These are phyloP conservation scores for Pholiota molesta DNA, from an alignment of 768 basidiomycete species.

Conservation along the genomic window DNA sequence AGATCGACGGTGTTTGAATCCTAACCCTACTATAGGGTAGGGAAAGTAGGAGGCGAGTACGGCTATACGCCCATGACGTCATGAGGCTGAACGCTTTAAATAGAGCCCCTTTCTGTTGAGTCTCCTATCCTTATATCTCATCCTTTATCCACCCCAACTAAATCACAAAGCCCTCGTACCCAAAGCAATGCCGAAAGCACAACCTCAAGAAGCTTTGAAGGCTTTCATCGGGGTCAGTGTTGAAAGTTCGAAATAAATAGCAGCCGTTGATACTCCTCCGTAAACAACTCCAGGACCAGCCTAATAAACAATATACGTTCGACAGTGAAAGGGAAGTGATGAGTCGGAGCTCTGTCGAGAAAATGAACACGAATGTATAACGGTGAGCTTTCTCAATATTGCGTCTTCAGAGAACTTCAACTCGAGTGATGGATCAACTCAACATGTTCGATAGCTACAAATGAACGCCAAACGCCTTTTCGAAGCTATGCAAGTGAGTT, in stretches of 20 bases:
- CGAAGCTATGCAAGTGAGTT: conserved; percentile 69
- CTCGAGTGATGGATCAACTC: not conserved
- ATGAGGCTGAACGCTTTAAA: not conserved
- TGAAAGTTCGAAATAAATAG: not conserved
- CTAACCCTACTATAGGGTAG: not conserved
- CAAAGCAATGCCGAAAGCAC: conserved; percentile 17
- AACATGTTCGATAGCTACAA: conserved; percentile 44
- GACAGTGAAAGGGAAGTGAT: conserved; percentile 61
- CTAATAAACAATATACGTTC: conserved; percentile 58
- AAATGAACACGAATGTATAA: conserved; percentile 55
- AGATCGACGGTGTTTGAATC: not conserved
- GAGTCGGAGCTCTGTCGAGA: conserved; percentile 63
- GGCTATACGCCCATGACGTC: not conserved
- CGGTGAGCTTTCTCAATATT: conserved; percentile 36
- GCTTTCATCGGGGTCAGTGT: conserved; percentile 45
- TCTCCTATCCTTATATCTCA: not conserved
- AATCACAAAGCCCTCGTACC: not conserved
- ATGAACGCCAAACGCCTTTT: conserved; percentile 68
- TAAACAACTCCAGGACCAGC: conserved; percentile 41
- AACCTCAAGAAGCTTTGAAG: conserved; percentile 36
- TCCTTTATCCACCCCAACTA: not conserved
- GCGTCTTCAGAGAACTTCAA: not conserved
- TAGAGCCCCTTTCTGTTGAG: not conserved
- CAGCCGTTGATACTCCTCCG: not conserved
- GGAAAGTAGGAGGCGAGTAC: not conserved